Evolutionary conservation across 495 filamentous ascomycete genomes (phyloP).

Genomic region (Xylaria palmicola): DNA sequence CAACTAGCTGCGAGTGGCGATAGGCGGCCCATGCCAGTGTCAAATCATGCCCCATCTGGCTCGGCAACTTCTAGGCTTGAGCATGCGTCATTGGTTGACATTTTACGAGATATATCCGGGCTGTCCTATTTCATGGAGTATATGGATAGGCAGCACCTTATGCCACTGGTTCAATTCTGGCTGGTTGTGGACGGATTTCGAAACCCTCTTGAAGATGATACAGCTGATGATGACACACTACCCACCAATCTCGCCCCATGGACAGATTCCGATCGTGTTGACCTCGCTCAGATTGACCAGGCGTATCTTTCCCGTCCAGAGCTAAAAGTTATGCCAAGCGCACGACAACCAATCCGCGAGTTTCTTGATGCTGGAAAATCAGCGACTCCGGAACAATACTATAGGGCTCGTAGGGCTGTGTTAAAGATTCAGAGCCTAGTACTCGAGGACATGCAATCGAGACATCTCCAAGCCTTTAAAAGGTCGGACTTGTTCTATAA

Average conservation of each 20-base stretch:
- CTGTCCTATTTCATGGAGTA: conserved; percentile 99
- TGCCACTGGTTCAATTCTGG: conserved; percentile 96
- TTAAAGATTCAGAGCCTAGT: conserved; percentile 78
- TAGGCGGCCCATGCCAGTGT: conserved; percentile 38
- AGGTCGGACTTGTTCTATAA: conserved; percentile 94
- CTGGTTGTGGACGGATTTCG: conserved; percentile 96
- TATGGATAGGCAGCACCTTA: conserved; percentile 88
- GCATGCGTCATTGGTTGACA: conserved; percentile 71
- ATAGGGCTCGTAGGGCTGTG: conserved; percentile 76
- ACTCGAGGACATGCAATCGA: conserved; percentile 76
- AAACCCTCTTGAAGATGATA: conserved; percentile 91
- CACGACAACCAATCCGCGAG: conserved; percentile 64
- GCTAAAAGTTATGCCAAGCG: conserved; percentile 68
- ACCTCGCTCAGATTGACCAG: conserved; percentile 86
- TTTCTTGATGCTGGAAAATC: conserved; percentile 76
- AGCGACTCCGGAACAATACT: conserved; percentile 79
- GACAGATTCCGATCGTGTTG: conserved; percentile 81
- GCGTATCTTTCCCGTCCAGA: conserved; percentile 82
- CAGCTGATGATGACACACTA: conserved; percentile 62
- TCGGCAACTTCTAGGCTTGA: conserved; percentile 58
- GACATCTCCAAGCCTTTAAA: conserved; percentile 81
- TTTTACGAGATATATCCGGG: conserved; percentile 83
- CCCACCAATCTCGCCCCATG: conserved; percentile 65
- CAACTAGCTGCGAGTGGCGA: conserved; percentile 70
- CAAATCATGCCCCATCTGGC: conserved; percentile 27